Conservation (phyloP, 2,329 filamentous ascomycete genomes). For the Neofusicoccum ribis region DNA sequence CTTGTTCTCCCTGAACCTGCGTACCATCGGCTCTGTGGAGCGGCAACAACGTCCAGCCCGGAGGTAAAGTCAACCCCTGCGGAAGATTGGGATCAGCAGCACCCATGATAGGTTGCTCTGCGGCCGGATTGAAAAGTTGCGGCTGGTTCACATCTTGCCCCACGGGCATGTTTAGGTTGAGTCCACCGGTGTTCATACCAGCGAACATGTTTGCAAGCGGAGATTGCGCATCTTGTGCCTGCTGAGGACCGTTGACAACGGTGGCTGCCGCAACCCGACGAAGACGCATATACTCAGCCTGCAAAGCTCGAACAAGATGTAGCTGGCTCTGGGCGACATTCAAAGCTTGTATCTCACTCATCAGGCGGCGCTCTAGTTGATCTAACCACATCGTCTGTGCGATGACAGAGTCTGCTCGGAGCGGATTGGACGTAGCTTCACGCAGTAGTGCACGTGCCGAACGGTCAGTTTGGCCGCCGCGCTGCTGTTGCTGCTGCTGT, state of each 20-base stretch:
- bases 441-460: neutral
- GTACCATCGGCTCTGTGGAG: slow-evolving; percentile 4
- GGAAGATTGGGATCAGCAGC: slow-evolving; percentile 38
- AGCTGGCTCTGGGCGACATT: slow-evolving; percentile 67
- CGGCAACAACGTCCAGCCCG: slow-evolving; percentile 37
- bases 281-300: slow-evolving; percentile 19
- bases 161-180: slow-evolving; percentile 29
- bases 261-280: slow-evolving; percentile 9
- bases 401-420: slow-evolving; percentile 28
- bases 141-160: slow-evolving; percentile 23
- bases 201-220: slow-evolving; percentile 32
- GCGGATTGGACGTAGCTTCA: slow-evolving; percentile 7
- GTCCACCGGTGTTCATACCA: slow-evolving; percentile 29
- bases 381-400: slow-evolving; percentile 60
- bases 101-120: slow-evolving; percentile 33
- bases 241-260: slow-evolving; percentile 25
- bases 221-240: slow-evolving; percentile 29
- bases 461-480: neutral
- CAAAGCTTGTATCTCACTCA: slow-evolving; percentile 65
- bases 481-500: slow-evolving; percentile 21
- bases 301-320: slow-evolving; percentile 59
- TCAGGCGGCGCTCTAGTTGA: slow-evolving; percentile 67
- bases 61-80: slow-evolving; percentile 36
- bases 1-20: neutral
- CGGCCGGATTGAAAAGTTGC: slow-evolving; percentile 16